Conservation (phyloP, 352 stramenopile species). For the Phytophthora cryptogea region DNA sequence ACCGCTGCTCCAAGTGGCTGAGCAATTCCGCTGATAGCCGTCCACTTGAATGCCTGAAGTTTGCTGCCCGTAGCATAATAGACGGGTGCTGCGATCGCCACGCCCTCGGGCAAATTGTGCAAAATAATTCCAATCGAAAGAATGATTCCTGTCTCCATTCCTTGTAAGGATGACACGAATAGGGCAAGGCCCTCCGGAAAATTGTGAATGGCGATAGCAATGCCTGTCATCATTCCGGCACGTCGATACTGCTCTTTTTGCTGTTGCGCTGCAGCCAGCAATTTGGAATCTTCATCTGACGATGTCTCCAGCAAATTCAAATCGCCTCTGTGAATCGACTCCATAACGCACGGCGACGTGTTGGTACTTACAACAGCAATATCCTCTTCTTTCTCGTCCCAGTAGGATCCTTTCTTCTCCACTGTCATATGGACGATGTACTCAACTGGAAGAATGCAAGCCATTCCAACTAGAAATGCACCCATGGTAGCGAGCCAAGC, state of each 20-base stretch:
- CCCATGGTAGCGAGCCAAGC: conserved; percentile 63
- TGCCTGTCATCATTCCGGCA: conserved; percentile 91
- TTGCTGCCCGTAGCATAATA: conserved; percentile 96
- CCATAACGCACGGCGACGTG: conserved; percentile 25
- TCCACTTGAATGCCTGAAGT: conserved; percentile 93
- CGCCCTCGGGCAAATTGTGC: conserved; percentile 97
- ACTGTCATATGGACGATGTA: conserved; percentile 34
- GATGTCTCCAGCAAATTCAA: conserved; percentile 29
- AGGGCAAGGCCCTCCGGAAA: conserved; percentile 96
- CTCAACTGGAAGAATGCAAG: conserved; percentile 70
- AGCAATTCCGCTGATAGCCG: conserved; percentile 85
- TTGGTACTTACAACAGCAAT: conserved; percentile 5
- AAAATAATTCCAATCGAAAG: conserved; percentile 95
- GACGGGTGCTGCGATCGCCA: conserved; percentile 94
- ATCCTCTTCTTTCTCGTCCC: conserved; percentile 26
- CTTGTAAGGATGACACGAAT: conserved; percentile 92
- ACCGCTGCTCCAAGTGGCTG: conserved; percentile 91
- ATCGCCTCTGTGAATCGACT: conserved; percentile 5
- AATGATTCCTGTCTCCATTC: conserved; percentile 88
- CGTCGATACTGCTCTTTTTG: conserved; percentile 62
- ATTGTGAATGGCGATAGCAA: conserved; percentile 77
- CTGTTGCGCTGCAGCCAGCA: conserved; percentile 8
- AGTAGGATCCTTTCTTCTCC: conserved; percentile 31
- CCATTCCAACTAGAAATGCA: conserved; percentile 61
- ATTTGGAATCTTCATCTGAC: conserved; percentile 15